Evolutionary conservation across 345 rosid species (phyloP).

Genomic region (Eucalyptus sp.): DNA sequence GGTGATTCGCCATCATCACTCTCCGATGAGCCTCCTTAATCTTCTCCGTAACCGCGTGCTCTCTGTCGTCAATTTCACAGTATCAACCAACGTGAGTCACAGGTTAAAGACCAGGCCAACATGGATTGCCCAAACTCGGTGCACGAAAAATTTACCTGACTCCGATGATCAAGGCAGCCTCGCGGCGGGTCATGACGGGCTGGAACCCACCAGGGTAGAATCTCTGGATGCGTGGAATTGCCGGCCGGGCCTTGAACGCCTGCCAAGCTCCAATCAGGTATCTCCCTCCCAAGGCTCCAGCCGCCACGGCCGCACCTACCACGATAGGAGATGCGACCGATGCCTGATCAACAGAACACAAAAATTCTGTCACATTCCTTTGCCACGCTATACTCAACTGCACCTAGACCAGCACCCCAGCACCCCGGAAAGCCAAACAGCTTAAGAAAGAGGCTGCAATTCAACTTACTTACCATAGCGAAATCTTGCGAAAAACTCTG

Average conservation of each 20-base stretch:
- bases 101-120: not conserved
- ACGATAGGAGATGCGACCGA: not conserved
- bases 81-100: not conserved
- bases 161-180: constrained; percentile 28
- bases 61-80: not conserved
- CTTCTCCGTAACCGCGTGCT: constrained; percentile 6
- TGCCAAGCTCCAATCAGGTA: constrained; percentile 17
- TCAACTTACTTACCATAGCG: not conserved
- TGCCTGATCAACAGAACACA: not conserved
- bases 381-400: not conserved
- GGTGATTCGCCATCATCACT: constrained; percentile 33
- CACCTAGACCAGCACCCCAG: not conserved
- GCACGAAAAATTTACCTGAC: not conserved
- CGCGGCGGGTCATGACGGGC: constrained; percentile 15
- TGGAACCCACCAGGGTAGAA: constrained; percentile 32
- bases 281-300: constrained; percentile 19
- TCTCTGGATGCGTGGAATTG: constrained; percentile 1
- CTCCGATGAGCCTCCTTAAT: constrained; percentile 24
- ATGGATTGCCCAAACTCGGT: not conserved
- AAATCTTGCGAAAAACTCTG: not conserved
- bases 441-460: not conserved
- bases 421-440: not conserved
- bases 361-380: not conserved
- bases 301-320: constrained; percentile 10
- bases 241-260: constrained; percentile 21